phyloP scores from a whole-genome alignment of 2,329 filamentous ascomycete genomes.

The Trichoderma polysporum region DNA sequence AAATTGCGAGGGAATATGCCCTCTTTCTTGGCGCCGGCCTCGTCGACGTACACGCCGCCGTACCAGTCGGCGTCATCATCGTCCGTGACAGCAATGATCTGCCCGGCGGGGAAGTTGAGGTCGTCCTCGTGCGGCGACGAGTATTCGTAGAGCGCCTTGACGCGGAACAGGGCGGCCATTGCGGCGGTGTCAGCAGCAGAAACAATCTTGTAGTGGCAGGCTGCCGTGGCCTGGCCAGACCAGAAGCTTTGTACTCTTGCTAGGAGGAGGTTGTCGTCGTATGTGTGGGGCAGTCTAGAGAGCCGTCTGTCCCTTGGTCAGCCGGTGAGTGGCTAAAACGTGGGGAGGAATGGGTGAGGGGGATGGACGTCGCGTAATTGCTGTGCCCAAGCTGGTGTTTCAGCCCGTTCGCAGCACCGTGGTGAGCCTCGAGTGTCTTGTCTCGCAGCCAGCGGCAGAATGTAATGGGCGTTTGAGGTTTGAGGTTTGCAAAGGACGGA shows the following conservation, averaged over 20 bases:
- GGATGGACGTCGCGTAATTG: constrained; percentile 20
- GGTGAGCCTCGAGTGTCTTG: not conserved
- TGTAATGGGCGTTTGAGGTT: constrained; percentile 19
- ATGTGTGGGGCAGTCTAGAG: constrained; percentile 19
- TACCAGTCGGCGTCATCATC: constrained; percentile 96
- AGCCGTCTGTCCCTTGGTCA: constrained; percentile 15
- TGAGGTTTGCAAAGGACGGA: constrained; percentile 22
- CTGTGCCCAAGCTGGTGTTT: constrained; percentile 9
- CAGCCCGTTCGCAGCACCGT: constrained; percentile 13
- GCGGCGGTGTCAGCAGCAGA: constrained; percentile 34
- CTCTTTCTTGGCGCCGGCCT: constrained; percentile 69
- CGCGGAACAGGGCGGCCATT: constrained; percentile 82
- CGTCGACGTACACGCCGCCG: constrained; percentile 80
- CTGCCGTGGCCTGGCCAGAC: constrained; percentile 15
- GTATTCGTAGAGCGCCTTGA: constrained; percentile 96
- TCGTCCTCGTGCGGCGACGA: constrained; percentile 91
- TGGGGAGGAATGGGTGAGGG: constrained; percentile 17
- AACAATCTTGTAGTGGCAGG: constrained; percentile 14
- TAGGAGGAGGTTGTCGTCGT: constrained; percentile 22
- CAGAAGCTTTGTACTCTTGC: constrained; percentile 14
- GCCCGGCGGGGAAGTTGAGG: constrained; percentile 78
- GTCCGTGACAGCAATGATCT: constrained; percentile 91
- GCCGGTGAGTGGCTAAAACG: constrained; percentile 21
- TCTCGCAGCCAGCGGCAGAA: constrained; percentile 29
- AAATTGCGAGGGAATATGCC: constrained; percentile 97